A percentile compares a stretch with the other conserved stretches of the same genome.
phyloP scores from a whole-genome alignment of 306 rosid species.

The Cucurbita maxima region DNA sequence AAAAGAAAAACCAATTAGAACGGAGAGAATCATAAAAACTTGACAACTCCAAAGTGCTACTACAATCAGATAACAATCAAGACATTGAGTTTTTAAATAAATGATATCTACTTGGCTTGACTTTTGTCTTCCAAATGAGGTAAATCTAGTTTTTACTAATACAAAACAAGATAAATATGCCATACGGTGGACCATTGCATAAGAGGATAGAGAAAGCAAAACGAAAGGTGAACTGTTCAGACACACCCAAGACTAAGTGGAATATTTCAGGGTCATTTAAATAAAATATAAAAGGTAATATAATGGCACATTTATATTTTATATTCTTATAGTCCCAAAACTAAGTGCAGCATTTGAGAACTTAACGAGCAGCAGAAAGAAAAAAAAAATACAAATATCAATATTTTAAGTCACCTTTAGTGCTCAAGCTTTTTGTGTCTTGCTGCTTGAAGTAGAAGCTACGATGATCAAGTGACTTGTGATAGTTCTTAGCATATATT shows the following conservation, averaged over 20 bases:
- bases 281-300: not conserved
- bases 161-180: not conserved
- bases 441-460: constrained; percentile 99
- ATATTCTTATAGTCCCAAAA: not conserved
- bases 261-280: not conserved
- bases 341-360: not conserved
- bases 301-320: not conserved
- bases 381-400: not conserved
- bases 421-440: constrained; percentile 84
- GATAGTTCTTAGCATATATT: constrained; percentile 89
- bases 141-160: not conserved
- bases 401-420: constrained; percentile 48
- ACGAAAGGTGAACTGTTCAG: not conserved
- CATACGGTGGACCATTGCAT: not conserved
- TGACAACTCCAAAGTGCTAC: not conserved
- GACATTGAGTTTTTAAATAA: not conserved
- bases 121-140: not conserved
- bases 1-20: not conserved
- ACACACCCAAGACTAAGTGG: not conserved
- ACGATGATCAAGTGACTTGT: constrained; percentile 97
- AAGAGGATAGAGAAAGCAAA: not conserved
- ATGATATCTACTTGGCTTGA: not conserved
- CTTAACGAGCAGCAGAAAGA: not conserved
- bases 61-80: not conserved
- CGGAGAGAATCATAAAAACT: not conserved